Evolutionary conservation across 108 stramenopile genomes (phyloP), one percentile per base, ranked within the genome.

Genomic region (Cyclotella baltica): DNA sequence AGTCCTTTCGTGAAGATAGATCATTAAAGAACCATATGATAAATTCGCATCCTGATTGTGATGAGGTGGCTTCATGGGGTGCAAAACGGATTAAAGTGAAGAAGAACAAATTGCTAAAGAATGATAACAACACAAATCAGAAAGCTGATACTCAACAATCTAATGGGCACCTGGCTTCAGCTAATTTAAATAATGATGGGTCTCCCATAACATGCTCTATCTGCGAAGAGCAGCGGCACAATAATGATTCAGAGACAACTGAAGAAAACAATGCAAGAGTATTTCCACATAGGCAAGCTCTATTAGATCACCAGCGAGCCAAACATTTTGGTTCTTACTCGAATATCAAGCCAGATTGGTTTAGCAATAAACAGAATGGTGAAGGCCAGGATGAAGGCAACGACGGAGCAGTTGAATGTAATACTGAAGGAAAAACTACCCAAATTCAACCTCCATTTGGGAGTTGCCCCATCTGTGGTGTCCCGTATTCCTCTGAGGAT

Each of bases 291-390:
- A 57, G 58, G 28, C 80, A 88, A 68, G 91, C 88, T 22, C 74
- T 93, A 52, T 27, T 81, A 15, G 90, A 87, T 58, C 94, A 96
- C 65, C 68, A 84, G 10, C 59, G 77, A 28, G 92, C 92, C 51
- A 93, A 92, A 58, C 94, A 96, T 68, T 73, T 66, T 25, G 94
- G 85, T 18, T 46, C 73, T 8, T 88, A 96, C 62, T 62, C 70
- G 15, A 72, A 83, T 10, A 91, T 93, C 36, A 76, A 78, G 36
- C 94, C 94, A 13, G 91, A 90, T 65, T 93, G 94, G 92, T 81
- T n/a, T n/a, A n/a, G 69, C 63, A 33, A 79, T 31, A 47, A 38
- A 3, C 30, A 35, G 0, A 67, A 75, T n/a, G 43, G 61, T 52
- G 68, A 27, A 33, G 20, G 20, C 31, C 10, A 55, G 28, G 63